Base-by-base conservation (phyloP, 1,139 yeast species). In the Lodderomyces metapsilosis region DNA sequence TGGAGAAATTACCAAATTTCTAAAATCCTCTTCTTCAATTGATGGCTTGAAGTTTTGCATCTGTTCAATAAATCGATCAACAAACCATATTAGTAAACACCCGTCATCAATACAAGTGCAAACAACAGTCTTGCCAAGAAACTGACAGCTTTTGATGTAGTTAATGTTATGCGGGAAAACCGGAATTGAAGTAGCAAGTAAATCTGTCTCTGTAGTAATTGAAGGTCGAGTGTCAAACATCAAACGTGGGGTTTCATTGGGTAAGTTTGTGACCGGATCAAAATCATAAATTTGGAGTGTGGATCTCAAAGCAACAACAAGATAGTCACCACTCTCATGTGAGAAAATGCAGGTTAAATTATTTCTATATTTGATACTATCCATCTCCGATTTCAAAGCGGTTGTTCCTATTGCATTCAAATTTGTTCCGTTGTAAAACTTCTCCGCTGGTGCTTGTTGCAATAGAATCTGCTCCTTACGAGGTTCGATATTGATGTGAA, bases 51-150 rank as follows among this genome's bases (percentile, higher is more conserved):
- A n/a, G 23, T 13, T 22, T 34, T 40, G 31, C 46, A 49, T 27
- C 51, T 51, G 13, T 46, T 36, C 2, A 64, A 46, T 23, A 57
- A 52, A 1, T 1, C 56, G 55, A 0, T 62, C 62, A 6, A 68
- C 51, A 27, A 59, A 57, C 68, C 77, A 81, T 0, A 82, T 52
- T 44, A 74, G 49, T 1, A 78, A 61, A 13, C 74, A 56, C 0
- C 88, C 87, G 57, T 79, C 82, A 53, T 84, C 89, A 22, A 68
- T 52, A 32, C 84, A 78, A 2, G 69, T 71, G 0, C 65, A 72
- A 11, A 83, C 48, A 0, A 73, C 68, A 24, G 68, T 71, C 18
- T 52, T 48, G 4, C 46, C 49, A 0, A 62, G 68, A 18, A 69
- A 64, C 42, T 52, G 49, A 2, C 52, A 48, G 1, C 51, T 39